These are phyloP conservation scores for Fusarium nisikadoi DNA, from an alignment of 2,329 filamentous ascomycete species.

Conservation along the genomic window DNA sequence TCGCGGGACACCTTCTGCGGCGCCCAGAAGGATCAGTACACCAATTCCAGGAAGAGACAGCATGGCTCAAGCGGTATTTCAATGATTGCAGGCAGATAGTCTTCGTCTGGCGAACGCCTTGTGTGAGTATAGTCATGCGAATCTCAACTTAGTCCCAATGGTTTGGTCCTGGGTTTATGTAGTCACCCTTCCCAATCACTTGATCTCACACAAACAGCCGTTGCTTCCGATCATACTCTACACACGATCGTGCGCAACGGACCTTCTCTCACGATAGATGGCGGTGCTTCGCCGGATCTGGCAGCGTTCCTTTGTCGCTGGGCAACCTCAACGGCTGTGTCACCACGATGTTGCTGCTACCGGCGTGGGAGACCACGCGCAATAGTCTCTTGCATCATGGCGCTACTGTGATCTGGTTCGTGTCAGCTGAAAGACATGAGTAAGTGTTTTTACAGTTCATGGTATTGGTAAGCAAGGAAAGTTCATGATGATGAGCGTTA, in stretches of 20 bases:
- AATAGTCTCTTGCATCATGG: neutral
- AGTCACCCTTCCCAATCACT: constrained; percentile 10
- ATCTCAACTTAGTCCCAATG: neutral
- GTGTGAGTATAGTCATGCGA: neutral
- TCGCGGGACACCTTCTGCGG: neutral
- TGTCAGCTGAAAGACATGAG: neutral
- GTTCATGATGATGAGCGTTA: no score
- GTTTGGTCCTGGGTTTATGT: constrained; percentile 29
- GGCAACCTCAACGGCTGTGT: constrained; percentile 16
- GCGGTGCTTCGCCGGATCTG: constrained; percentile 7
- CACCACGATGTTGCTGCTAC: neutral
- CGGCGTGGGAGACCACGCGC: neutral
- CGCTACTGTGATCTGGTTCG: neutral
- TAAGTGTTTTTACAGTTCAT: no score
- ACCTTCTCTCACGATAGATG: neutral
- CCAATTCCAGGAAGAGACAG: neutral
- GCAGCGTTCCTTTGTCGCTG: neutral
- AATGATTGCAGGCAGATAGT: neutral
- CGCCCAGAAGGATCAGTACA: neutral
- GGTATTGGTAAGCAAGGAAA: neutral
- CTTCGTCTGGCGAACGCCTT: neutral
- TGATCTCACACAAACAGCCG: neutral
- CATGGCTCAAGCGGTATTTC: neutral
- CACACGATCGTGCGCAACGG: constrained; percentile 5
- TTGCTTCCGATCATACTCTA: neutral